Conservation (phyloP, 2,329 filamentous ascomycete genomes). For the Fonsecaea nubica region DNA sequence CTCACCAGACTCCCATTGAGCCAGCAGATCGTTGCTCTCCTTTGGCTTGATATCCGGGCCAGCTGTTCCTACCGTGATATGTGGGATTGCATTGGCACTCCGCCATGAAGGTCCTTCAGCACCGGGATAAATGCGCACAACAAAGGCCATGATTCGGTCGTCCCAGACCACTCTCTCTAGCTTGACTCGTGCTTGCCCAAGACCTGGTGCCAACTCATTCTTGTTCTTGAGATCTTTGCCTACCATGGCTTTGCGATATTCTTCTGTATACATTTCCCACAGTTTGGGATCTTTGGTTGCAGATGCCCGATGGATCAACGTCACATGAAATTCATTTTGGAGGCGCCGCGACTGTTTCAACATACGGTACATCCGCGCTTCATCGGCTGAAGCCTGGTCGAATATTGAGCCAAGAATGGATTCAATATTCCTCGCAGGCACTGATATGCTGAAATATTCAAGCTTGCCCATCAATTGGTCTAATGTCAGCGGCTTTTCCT, state of each 20-base stretch:
- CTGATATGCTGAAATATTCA: constrained; percentile 69
- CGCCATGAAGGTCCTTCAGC: constrained; percentile 64
- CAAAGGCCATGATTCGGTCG: constrained; percentile 85
- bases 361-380: constrained; percentile 73
- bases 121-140: constrained; percentile 69
- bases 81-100: constrained; percentile 78
- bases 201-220: constrained; percentile 43
- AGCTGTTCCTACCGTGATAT: constrained; percentile 88
- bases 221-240: constrained; percentile 40
- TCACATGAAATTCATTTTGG: constrained; percentile 90
- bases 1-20: constrained; percentile 70
- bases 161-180: constrained; percentile 79
- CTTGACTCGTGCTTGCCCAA: constrained; percentile 54
- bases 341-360: constrained; percentile 76
- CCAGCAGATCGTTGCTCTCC: constrained; percentile 87
- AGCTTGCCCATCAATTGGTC: constrained; percentile 50
- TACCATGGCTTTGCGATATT: constrained; percentile 56
- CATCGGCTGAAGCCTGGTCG: constrained; percentile 58
- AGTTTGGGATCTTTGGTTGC: constrained; percentile 67
- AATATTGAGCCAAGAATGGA: constrained; percentile 75
- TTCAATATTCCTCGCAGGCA: constrained; percentile 60
- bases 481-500: constrained; percentile 36
- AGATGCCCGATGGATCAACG: constrained; percentile 80
- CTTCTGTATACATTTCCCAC: constrained; percentile 75
- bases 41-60: constrained; percentile 79